Percentiles rank a stretch among this genome's conserved stretches.
Conservation (phyloP, 129 eudicot genomes). For the Artemisia tridentata region DNA sequence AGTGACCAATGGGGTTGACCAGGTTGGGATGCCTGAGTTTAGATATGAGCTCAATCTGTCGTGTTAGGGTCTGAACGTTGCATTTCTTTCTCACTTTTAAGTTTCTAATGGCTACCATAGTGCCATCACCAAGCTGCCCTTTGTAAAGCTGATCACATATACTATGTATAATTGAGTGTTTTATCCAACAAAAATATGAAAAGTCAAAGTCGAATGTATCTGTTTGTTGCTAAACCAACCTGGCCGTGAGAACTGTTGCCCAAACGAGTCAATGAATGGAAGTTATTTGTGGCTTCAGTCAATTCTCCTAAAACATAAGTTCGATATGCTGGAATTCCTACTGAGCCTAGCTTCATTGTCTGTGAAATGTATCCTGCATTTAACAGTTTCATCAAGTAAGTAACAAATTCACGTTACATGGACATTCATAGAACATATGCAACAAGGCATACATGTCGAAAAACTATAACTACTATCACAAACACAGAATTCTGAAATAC, state of each 20-base stretch:
- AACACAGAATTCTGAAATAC: no score
- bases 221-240: constrained; percentile 30
- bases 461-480: no score
- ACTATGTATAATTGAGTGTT: no score
- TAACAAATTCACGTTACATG: no score
- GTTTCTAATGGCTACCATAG: constrained; percentile 52
- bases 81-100: constrained; percentile 48
- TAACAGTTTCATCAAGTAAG: neutral
- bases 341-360: constrained; percentile 60
- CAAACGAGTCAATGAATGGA: constrained; percentile 34
- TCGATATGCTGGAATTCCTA: constrained; percentile 49
- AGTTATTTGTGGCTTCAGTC: constrained; percentile 64
- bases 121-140: constrained; percentile 63
- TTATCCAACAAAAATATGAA: no score
- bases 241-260: constrained; percentile 49
- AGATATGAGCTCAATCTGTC: constrained; percentile 51
- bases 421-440: no score
- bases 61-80: constrained; percentile 40
- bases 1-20: constrained; percentile 68
- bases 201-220: neutral
- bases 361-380: constrained; percentile 62
- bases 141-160: constrained; percentile 47
- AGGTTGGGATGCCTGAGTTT: constrained; percentile 59
- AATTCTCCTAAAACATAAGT: constrained; percentile 58
- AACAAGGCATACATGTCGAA: no score